Percentiles rank a stretch among this genome's conserved stretches.
Evolutionary conservation across 139 green algal genomes (phyloP).

Genomic region (Closterium sp.): DNA sequence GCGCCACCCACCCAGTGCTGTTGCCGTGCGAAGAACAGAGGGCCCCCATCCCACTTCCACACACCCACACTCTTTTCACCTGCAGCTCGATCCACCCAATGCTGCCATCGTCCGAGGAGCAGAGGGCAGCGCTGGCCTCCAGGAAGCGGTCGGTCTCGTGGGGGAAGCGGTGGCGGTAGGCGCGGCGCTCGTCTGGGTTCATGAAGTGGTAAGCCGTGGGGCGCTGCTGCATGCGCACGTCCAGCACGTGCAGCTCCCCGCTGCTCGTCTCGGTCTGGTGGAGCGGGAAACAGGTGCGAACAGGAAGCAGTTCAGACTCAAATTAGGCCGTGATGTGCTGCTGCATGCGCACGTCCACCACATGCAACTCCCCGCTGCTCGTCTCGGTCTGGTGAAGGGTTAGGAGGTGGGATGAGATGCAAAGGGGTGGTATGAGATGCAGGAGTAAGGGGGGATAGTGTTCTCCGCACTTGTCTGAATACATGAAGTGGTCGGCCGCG

Average conservation of each 20-base stretch:
- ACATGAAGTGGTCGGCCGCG: constrained; percentile 41
- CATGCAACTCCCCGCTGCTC: constrained; percentile 5
- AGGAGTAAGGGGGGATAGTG: too few relatives aligned
- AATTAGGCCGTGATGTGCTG: constrained; percentile 16
- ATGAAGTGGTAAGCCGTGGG: constrained; percentile 46
- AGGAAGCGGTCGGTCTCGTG: constrained; percentile 9
- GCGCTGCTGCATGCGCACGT: constrained; percentile 31
- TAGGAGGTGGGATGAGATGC: too few relatives aligned
- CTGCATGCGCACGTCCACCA: constrained; percentile 40
- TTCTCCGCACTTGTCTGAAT: neutral
- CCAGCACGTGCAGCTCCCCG: constrained; percentile 28
- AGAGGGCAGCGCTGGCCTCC: constrained; percentile 1
- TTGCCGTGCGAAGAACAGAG: neutral
- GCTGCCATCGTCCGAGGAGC: constrained; percentile 2
- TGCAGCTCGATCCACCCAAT: constrained; percentile 41
- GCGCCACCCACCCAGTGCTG: neutral
- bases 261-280: constrained; percentile 29
- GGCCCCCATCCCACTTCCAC: neutral
- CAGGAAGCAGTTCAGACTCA: too few relatives aligned
- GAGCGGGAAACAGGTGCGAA: too few relatives aligned
- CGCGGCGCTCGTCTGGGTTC: constrained; percentile 18
- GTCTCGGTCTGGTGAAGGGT: constrained; percentile 2
- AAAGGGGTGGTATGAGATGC: neutral
- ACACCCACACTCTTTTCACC: neutral
- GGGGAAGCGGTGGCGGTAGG: constrained; percentile 16